Evolutionary conservation across 345 rosid species (phyloP).

Genomic region (Brassica juncea): DNA sequence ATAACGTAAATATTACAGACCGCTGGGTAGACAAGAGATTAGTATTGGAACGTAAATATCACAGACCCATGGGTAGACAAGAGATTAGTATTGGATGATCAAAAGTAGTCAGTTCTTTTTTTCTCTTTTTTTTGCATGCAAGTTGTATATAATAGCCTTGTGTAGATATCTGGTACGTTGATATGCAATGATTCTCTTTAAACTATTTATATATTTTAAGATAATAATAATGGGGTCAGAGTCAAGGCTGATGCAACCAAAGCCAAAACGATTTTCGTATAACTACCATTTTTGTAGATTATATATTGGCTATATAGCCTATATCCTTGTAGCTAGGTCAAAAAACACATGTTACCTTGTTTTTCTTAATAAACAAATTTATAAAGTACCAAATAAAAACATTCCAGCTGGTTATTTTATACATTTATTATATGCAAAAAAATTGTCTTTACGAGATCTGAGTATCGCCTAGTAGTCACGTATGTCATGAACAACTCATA

Average conservation of each 20-base stretch:
- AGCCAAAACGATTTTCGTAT: conserved; percentile 30
- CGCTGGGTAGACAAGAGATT: not conserved
- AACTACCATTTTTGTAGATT: conserved; percentile 27
- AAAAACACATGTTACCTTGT: conserved; percentile 26
- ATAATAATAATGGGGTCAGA: conserved; percentile 29
- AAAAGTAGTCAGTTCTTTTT: not conserved
- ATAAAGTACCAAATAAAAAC: not conserved
- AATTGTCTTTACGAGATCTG: conserved; percentile 1
- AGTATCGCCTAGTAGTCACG: conserved; percentile 1
- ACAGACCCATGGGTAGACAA: not conserved
- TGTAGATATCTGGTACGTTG: conserved; percentile 23
- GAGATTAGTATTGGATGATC: not conserved
- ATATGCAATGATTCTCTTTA: conserved; percentile 24
- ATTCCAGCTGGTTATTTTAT: conserved; percentile 33
- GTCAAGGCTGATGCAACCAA: conserved; percentile 28
- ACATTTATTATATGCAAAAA: not conserved
- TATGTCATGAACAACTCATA: not conserved
- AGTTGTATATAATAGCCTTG: conserved; percentile 22
- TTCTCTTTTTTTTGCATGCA: conserved; percentile 24
- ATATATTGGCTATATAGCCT: not conserved
- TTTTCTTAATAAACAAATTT: not conserved
- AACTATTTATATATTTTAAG: not conserved
- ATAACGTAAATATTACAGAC: conserved; percentile 11
- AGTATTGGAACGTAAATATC: conserved; percentile 6
- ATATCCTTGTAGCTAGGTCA: conserved; percentile 18